Evolutionary conservation across 129 eudicot genomes (phyloP), one percentile per base, ranked within the genome.

Genomic region (Chrysanthemum seticuspe): DNA sequence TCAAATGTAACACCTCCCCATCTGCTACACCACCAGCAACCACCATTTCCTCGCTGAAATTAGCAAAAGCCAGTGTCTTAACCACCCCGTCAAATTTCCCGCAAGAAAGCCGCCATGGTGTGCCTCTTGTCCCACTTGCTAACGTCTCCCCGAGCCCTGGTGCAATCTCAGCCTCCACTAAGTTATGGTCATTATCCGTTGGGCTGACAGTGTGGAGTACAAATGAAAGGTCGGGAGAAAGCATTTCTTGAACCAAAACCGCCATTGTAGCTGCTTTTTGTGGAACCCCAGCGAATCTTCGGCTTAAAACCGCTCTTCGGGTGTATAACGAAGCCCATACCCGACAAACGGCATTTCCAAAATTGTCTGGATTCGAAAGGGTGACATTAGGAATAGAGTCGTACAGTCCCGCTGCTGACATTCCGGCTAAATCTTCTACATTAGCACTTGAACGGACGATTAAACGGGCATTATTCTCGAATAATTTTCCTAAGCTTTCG

Each of bases 311-410:
- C 21, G 97, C 98, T 70, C 98, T 59, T 0, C 97, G 96, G 11
- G 98, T 89, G 85, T 93, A 93, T 9, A 93, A 74, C 0, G 98
- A 93, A 45, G 97, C 98, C 98, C 98, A 93, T n/a, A 93, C 98
- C 9, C 90, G 91, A 62, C 84, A 77, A 15, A 93, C 84, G 0
- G 97, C 92, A 0, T 79, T 76, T 10, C 90, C 92, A 3, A 93
- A 87, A 51, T 70, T 72, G 62, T 25, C 64, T 7, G 96, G 96
- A 74, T 87, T 87, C 23, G 98, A 87, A 27, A 83, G 92, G 87
- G 87, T 87, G 13, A 93, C 97, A 4, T 93, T 93, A 16, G 98
- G 98, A 36, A 93, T 83, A 0, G 98, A 93, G 5, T 89, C 98
- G 15, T 93, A 93, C 5, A 93, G 90, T 5, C 98, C 98, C 5